Base-by-base conservation (phyloP, 2,329 filamentous ascomycete species). In the Xylariaceae sp. region DNA sequence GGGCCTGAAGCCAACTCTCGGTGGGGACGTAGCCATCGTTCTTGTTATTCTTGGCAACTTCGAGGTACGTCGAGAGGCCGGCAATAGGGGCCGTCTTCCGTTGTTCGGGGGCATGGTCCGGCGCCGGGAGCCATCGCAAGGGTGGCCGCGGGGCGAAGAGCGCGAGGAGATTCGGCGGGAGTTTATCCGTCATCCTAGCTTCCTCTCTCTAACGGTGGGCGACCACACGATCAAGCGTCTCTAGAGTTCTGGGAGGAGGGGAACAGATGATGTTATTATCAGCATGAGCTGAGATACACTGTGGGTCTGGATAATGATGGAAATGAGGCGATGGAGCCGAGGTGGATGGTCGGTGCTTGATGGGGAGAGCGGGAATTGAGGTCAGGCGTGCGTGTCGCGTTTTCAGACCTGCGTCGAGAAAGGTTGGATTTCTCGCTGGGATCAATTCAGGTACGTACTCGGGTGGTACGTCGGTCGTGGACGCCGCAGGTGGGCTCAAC, bases 101-200 rank as follows among this genome's bases (percentile, higher is more conserved):
- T 66, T 92, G 84, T 75, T 94, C 90, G 9, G 92, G 88, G 63
- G 92, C 85, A 73, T 89, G 82, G 76, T 97, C 93, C 68, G 83
- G 81, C 5, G 92, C 90, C 62, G 89, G 88, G 62, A 96, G 86
- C 82, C 90, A 97, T 75, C 92, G 89, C 73, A 97, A 79, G 61
- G 93, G 89, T 68, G 94, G 94, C 61, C 94, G 90, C 73, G 94
- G 90, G 77, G 93, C 90, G 79, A 99, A 99, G 67, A 97, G 90
- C 76, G 90, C 89, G 69, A 97, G 83, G 61, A 97, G 84, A 73
- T 96, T 93, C 58, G 89, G 90, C 60, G 94, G 93, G 17, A 99
- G 88, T 77, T 95, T 94, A 82, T 97, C 93, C 54, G 94, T 97
- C 94, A 97, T 99, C 63, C 68, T 79, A 69, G 57, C 63, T 54